phyloP scores from a whole-genome alignment of 2,329 filamentous ascomycete species.

The Sporothrix humicola region DNA sequence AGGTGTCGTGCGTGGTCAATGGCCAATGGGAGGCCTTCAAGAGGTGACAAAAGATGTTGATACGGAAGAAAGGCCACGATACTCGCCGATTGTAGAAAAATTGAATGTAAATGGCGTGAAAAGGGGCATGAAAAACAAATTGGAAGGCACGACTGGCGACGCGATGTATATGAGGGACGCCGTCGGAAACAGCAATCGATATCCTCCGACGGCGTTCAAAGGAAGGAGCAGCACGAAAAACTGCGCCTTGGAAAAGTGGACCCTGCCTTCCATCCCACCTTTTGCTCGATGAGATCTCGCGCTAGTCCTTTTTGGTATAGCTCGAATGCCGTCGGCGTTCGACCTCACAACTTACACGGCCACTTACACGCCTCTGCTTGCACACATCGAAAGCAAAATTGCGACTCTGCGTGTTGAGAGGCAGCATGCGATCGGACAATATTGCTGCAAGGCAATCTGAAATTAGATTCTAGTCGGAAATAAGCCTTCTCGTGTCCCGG shows the following conservation, averaged over 20 bases:
- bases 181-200: constrained; percentile 11
- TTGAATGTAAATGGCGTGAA: neutral
- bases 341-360: constrained; percentile 15
- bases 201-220: constrained; percentile 12
- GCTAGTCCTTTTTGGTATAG: constrained; percentile 12
- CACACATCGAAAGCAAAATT: neutral
- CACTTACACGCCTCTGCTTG: neutral
- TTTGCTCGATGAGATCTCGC: neutral
- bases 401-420: neutral
- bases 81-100: neutral
- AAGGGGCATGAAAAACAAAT: neutral
- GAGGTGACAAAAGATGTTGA: neutral
- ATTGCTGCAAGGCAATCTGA: neutral
- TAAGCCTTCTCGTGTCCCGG: neutral
- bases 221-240: constrained; percentile 4
- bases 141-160: constrained; percentile 9
- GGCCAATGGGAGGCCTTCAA: neutral
- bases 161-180: constrained; percentile 16
- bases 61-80: constrained; percentile 1
- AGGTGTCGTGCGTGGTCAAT: neutral
- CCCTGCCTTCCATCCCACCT: neutral
- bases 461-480: neutral
- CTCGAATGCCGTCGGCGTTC: constrained; percentile 30
- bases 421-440: neutral
- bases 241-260: neutral